Evolutionary conservation across 768 basidiomycete species (phyloP), one percentile per base, ranked within the genome.

Genomic region (Rhizopogon roseolus): DNA sequence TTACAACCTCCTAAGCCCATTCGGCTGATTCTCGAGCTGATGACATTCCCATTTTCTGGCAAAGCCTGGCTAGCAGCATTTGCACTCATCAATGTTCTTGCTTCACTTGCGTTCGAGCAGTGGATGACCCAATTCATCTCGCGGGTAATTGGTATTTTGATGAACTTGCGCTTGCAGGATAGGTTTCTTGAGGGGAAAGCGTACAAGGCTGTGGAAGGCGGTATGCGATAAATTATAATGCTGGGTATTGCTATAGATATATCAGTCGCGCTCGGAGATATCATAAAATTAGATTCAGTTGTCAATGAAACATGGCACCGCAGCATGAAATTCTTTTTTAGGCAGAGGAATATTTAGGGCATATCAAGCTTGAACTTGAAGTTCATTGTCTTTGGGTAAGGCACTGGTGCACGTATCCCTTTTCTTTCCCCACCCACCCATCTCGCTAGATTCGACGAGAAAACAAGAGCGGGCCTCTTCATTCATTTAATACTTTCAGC

Each of bases 121-220:
- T 93, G 86, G 85, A 81, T 80, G 4, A 73, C 82, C n/a, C 77
- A 73, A 50, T 65, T 70, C 16, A 76, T 90, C 29, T 81, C 86
- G 9, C 70, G 65, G n/a, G 29, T 79, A 29, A 71, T 88, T n/a
- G 82, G 81, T 4, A 62, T 65, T 37, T 55, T 81, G 57, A 66
- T 71, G 53, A 68, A 69, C 48, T 73, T 77, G 66, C 73, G 73
- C 2, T 69, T 61, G 39, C 67, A 68, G 49, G 74, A 71, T 45
- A 76, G 86, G 54, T 74, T 73, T 45, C 73, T 75, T 43, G 82
- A 82, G 13, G 87, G 86, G 5, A 93, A 93, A 66, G 70, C 79
- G 48, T 98, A 98, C 78, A 95, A 94, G 71, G 76, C 80, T 8
- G 84, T 98, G 2, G 90, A 93, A 61, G 82, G 85, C 19, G 85